Evolutionary conservation across 2,329 filamentous ascomycete genomes (phyloP).

Genomic region (Neonectria ditissima): DNA sequence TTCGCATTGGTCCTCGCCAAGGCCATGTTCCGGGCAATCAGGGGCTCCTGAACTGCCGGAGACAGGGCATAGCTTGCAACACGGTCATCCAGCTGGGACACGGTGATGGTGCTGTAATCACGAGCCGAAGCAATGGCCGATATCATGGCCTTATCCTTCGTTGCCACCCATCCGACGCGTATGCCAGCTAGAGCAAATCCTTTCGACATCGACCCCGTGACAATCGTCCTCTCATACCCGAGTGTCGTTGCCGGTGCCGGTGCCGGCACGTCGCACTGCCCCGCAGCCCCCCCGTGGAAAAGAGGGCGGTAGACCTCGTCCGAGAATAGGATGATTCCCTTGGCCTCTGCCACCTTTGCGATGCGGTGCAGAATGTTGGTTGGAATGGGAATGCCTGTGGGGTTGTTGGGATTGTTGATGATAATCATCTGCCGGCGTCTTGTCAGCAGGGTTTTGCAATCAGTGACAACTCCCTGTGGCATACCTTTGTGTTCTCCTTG

Average conservation of each 20-base stretch:
- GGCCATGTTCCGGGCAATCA: constrained; percentile 66
- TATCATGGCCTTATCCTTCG: constrained; percentile 71
- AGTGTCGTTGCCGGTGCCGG: constrained; percentile 70
- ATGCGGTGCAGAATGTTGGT: constrained; percentile 70
- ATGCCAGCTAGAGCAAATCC: constrained; percentile 86
- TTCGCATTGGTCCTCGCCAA: constrained; percentile 76
- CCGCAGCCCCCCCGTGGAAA: constrained; percentile 73
- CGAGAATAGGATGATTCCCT: constrained; percentile 74
- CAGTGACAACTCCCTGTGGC: background rate
- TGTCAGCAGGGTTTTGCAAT: constrained; percentile 16
- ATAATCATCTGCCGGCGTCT: constrained; percentile 56
- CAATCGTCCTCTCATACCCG: constrained; percentile 77
- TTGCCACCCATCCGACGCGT: constrained; percentile 85
- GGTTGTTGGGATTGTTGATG: constrained; percentile 83
- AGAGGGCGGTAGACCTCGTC: constrained; percentile 89
- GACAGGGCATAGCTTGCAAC: constrained; percentile 81
- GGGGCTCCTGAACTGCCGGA: constrained; percentile 51
- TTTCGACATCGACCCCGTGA: constrained; percentile 87
- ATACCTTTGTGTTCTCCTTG: constrained; percentile 76
- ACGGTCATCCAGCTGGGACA: constrained; percentile 84
- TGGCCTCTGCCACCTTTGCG: constrained; percentile 70
- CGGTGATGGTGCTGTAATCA: constrained; percentile 88
- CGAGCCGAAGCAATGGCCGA: constrained; percentile 72
- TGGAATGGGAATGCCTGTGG: constrained; percentile 78
- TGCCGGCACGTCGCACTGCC: constrained; percentile 69